Evolutionary conservation across 257 asterid species (phyloP).

Genomic region (Cynanchum wilfordii): DNA sequence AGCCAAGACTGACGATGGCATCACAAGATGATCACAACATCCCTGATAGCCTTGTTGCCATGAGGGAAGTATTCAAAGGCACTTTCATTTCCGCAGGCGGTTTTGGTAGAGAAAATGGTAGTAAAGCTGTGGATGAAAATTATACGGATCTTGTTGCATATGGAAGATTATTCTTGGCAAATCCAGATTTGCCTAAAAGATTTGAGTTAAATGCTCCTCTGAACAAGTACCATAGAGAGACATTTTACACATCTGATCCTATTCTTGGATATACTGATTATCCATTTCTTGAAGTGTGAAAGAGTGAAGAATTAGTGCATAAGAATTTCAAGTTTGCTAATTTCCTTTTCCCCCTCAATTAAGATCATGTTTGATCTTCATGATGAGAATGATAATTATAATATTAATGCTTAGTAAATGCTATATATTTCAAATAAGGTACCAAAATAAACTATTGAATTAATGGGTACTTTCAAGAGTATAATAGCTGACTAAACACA

Average conservation of each 20-base stretch:
- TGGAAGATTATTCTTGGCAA: slow-evolving; percentile 21
- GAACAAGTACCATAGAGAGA: slow-evolving; percentile 15
- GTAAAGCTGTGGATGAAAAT: slow-evolving; percentile 19
- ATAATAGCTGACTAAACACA: too few species aligned
- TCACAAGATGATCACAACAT: neutral
- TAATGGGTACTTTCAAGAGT: too few species aligned
- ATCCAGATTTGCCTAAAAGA: slow-evolving; percentile 31
- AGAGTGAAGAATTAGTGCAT: too few species aligned
- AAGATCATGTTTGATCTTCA: too few species aligned
- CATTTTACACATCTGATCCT: slow-evolving; percentile 20
- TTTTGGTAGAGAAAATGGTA: slow-evolving; percentile 19
- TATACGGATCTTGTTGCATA: slow-evolving; percentile 20
- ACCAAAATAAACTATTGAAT: too few species aligned
- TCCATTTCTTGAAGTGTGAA: slow-evolving; percentile 17
- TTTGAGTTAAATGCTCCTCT: slow-evolving; percentile 26
- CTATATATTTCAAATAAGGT: too few species aligned
- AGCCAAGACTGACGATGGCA: slow-evolving; percentile 20
- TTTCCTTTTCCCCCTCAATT: too few species aligned
- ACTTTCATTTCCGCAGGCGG: slow-evolving; percentile 25
- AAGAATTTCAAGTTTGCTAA: too few species aligned
- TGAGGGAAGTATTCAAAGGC: slow-evolving; percentile 29
- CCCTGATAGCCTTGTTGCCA: slow-evolving; percentile 17
- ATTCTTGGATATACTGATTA: slow-evolving; percentile 30
- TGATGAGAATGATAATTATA: too few species aligned
- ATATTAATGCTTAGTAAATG: too few species aligned